Conservation (phyloP, 78 protist species). For the Creolimax fragrantissima region DNA sequence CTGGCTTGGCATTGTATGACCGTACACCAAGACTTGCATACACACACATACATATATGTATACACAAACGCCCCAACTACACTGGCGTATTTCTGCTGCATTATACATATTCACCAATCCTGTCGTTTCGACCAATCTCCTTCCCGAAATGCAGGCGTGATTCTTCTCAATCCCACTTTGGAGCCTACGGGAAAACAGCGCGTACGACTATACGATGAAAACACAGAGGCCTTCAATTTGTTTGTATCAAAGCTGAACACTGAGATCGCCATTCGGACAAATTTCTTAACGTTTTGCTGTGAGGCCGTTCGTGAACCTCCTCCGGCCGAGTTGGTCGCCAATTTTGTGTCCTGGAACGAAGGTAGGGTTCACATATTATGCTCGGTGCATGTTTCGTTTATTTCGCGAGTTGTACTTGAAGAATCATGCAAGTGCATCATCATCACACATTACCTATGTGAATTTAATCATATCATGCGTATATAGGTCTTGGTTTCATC, state of each 20-base stretch:
- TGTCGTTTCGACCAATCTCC: no score
- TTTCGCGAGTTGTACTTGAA: no score
- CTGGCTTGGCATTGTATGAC: no score
- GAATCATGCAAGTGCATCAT: no score
- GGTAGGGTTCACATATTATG: no score
- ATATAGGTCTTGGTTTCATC: background rate
- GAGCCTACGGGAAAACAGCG: background rate
- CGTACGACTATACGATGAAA: background rate
- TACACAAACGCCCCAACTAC: background rate
- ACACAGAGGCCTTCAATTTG: background rate
- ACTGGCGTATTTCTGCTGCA: no score
- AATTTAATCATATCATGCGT: background rate
- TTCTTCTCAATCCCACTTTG: background rate
- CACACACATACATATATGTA: background rate
- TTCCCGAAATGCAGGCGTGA: background rate
- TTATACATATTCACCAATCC: no score
- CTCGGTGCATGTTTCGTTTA: no score
- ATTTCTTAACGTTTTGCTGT: background rate
- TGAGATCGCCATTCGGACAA: background rate
- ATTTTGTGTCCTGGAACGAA: background rate
- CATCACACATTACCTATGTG: background rate
- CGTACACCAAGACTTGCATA: background rate
- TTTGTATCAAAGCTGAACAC: constrained; percentile 2
- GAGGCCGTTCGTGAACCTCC: background rate
- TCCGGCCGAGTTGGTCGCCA: background rate